These are phyloP conservation scores for Angophora floribunda DNA, from an alignment of 345 rosid genomes.

Conservation along the genomic window DNA sequence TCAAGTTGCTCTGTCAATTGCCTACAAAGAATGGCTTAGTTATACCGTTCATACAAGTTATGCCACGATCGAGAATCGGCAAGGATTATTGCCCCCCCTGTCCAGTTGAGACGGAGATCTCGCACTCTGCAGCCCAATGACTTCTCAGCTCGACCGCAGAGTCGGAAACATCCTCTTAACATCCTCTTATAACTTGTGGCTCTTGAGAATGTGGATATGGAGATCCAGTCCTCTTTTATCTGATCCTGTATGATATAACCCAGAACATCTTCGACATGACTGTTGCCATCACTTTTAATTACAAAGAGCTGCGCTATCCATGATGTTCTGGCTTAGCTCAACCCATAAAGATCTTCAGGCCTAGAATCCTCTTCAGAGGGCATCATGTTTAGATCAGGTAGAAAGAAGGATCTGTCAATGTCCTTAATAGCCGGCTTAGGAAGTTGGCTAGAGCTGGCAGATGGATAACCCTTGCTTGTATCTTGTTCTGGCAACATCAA, in stretches of 20 bases:
- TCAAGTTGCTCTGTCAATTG: not conserved
- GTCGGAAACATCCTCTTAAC: not conserved
- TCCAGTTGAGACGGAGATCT: not conserved
- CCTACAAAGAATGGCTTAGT: not conserved
- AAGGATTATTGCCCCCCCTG: not conserved
- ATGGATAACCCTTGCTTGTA: not conserved
- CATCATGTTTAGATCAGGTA: slow-evolving; percentile 70
- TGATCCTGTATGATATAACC: not conserved
- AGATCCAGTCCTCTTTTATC: not conserved
- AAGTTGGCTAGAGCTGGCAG: slow-evolving; percentile 10
- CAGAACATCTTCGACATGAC: not conserved
- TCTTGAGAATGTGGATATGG: not conserved
- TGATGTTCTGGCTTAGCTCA: not conserved
- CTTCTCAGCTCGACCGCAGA: not conserved
- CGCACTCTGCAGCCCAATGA: not conserved
- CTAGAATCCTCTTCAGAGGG: slow-evolving; percentile 38
- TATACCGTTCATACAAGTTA: not conserved
- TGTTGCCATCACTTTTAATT: not conserved
- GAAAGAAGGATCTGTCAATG: slow-evolving; percentile 10
- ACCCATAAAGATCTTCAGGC: not conserved
- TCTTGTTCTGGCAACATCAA: not conserved
- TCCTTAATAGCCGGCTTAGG: not conserved
- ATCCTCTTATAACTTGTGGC: not conserved
- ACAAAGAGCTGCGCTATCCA: not conserved
- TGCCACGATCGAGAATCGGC: not conserved